These are phyloP conservation scores for Cladosporium sp. DNA, from an alignment of 2,329 filamentous ascomycete genomes.

Conservation along the genomic window DNA sequence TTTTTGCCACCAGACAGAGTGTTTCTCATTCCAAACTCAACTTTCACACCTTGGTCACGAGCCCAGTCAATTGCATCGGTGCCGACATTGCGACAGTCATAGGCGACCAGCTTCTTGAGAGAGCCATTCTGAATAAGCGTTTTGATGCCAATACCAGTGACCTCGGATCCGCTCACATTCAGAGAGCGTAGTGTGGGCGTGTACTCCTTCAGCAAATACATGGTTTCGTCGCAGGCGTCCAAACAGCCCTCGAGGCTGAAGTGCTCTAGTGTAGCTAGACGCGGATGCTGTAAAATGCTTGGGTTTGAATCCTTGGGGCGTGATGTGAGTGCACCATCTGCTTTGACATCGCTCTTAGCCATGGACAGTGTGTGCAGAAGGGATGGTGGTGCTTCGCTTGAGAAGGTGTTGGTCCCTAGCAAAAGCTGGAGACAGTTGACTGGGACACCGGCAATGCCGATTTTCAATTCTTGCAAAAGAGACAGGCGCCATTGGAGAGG, in stretches of 20 bases:
- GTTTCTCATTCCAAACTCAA: constrained; percentile 21
- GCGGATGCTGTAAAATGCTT: constrained; percentile 2
- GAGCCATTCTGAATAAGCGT: constrained; percentile 24
- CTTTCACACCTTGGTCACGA: constrained; percentile 30
- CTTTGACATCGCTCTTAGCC: neutral
- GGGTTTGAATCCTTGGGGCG: neutral
- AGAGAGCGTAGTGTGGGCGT: constrained; percentile 25
- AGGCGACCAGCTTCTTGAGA: constrained; percentile 30
- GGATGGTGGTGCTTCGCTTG: neutral
- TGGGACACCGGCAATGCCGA: no score
- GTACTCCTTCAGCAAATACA: constrained; percentile 25
- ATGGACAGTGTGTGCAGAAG: constrained; percentile 5
- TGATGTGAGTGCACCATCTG: no score
- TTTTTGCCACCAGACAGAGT: constrained; percentile 17
- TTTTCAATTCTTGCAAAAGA: no score
- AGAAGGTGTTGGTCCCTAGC: neutral
- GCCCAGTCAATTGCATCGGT: constrained; percentile 40
- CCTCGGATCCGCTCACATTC: constrained; percentile 33
- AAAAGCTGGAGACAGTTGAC: no score
- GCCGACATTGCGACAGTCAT: constrained; percentile 33
- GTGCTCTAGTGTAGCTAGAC: constrained; percentile 4
- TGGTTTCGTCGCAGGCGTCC: constrained; percentile 27
- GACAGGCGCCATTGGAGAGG: neutral
- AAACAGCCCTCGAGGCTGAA: constrained; percentile 3
- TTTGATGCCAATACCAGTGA: constrained; percentile 40